Evolutionary conservation across 139 green algal genomes (phyloP), one percentile per base, ranked within the genome.

Genomic region (Raphidocelis subcapitata): DNA sequence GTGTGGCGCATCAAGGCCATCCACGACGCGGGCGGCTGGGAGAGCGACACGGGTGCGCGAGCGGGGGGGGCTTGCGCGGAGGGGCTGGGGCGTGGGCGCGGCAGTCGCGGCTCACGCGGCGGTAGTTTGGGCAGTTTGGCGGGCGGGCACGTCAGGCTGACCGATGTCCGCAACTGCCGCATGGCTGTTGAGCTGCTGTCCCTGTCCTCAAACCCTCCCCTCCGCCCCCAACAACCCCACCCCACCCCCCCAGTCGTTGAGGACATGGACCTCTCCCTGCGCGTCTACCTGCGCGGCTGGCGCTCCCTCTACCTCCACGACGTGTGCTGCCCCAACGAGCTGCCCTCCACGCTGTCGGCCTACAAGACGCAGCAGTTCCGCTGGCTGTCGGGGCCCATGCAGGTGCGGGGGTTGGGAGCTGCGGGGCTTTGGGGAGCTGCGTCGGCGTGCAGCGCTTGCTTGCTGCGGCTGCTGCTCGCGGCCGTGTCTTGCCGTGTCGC

Each of bases 311-410:
- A 89, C 80, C 81, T 89, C 74, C 79, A 75, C 24, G 77, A 90
- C 72, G 85, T 91, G 32, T 74, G 82, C 47, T 84, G 76, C 73
- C 69, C 67, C 41, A 86, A 87, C 82, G 87, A 96, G 87, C 88
- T 99, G 49, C 95, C 95, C 24, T 89, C 85, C 73, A 92, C 83
- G 62, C 94, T 98, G 74, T 92, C 89, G 35, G 92, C 94, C 3
- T 99, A 97, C 87, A 88, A 92, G 80, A 98, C 97, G 81, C 95
- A 99, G 91, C 95, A 99, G 86, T 95, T 98, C 86, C 86, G 95
- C 69, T 99, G 90, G 89, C 54, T 75, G 35, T 60, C 10, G 21
- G 52, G 23, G 23, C 21, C 12, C 52, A 8, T 32, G 23, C 14
- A 15, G 12, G 21, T 26, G 52, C 10, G 24, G 21, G 12, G 21